Base-by-base conservation (phyloP, 2,329 filamentous ascomycete species). In the Cladosporium halotolerans region DNA sequence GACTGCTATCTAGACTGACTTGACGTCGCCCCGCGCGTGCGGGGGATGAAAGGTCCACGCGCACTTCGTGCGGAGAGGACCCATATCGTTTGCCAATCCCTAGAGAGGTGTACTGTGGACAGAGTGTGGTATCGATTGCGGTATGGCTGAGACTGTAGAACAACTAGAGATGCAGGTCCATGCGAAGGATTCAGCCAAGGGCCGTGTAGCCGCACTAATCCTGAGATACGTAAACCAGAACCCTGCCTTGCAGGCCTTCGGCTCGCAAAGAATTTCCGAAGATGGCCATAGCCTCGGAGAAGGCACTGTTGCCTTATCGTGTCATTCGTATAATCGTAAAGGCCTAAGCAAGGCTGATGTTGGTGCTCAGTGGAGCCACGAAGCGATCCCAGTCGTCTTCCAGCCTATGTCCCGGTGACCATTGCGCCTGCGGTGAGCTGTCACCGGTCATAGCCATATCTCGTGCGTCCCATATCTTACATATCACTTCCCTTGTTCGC, bases 381-480 rank as follows among this genome's bases (percentile, higher is more conserved):
- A 72, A 70, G 49, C 63, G 64, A 52, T 71, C 71, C 72, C 72
- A 74, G 50, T 74, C 72, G 49, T 74, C 74, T 16, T 63, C 61
- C 3, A 56, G 57, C 70, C 28, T 63, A 57, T 3, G 55, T 55
- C 16, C 55, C 57, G 46, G 39, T 28, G 18, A 52, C 47, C 11
- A 53, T 42, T 23, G 55, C 16, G 47, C 38, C 31, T 28, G 28
- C 18, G 40, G 19, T 14, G 40, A 9, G 13, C 44, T 32, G 8
- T 47, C 45, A 23, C 53, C 13, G 14, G 42, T 38, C 59, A 62
- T 5, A 56, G 59, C 64, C 32, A 64, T 56, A 47, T 78, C 74
- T 18, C 75, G 67, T 41, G 69, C 69, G 52, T 72, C 70, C 76
- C 76, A 78, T 9, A 78, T 68, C 42, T 73, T 75, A 9, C 71